Base-by-base conservation (phyloP, 129 eudicot species). In the Flaveria linearis region DNA sequence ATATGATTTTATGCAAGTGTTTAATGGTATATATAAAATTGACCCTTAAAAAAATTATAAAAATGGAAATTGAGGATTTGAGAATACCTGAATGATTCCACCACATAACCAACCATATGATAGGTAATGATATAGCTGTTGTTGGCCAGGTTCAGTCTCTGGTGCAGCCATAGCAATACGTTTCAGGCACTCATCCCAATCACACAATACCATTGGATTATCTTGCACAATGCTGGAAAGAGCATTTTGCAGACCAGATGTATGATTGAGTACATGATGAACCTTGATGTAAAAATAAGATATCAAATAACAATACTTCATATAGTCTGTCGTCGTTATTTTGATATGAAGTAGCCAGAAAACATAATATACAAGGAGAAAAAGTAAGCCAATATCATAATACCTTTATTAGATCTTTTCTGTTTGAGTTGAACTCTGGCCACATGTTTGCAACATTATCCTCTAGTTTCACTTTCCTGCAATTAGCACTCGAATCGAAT, bases 61-160 rank as follows among this genome's bases (percentile, higher is more conserved):
- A 47, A 18, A 30, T 26, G 36, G 11, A 11, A 65, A 66, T 39
- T 39, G 47, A 22, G 22, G 10, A 71, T 58, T 68, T 66, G 56
- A 9, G 53, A 47, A 57, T 75, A 92, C 98, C 98, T 93, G 96
- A 68, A 93, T 85, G 79, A 93, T 86, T 65, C 98, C 98, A 47
- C 96, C 96, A 84, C 96, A 90, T 25, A 93, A 80, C 96, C 96
- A 93, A 70, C 98, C 98, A 71, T 71, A 93, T 22, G 98, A 93
- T 58, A 93, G 77, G 74, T 90, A 90, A 82, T 93, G 98, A 84
- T 93, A 93, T 64, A 82, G 73, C 83, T 86, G 98, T 78, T 90
- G 49, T 28, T 76, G 80, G 52, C 98, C 96, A 75, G 98, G 96
- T 88, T 85, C 88, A 73, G 89, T 85, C 85, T 93, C 98, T 23